These are phyloP conservation scores for Hemileccinum rubropunctum DNA, from an alignment of 768 basidiomycete species.

Conservation along the genomic window DNA sequence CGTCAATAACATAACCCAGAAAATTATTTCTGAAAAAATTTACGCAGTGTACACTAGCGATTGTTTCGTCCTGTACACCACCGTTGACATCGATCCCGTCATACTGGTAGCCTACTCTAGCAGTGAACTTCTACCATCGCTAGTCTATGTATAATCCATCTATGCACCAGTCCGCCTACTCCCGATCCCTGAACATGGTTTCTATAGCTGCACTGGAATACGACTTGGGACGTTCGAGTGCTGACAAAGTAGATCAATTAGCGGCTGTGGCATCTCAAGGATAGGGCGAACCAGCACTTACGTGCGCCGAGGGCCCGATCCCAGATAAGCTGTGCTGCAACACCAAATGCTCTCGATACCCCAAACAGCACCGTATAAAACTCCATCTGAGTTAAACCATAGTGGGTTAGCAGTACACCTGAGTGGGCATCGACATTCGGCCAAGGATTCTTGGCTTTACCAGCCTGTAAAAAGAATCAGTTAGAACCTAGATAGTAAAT, in stretches of 20 bases:
- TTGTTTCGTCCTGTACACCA: no score
- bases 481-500: not conserved
- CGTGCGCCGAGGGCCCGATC: slow-evolving; percentile 90
- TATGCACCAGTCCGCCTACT: slow-evolving; percentile 4
- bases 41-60: no score
- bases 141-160: not conserved
- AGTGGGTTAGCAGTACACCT: slow-evolving; percentile 82
- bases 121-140: no score
- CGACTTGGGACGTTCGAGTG: slow-evolving; percentile 89
- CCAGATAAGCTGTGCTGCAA: slow-evolving; percentile 88
- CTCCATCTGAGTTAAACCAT: slow-evolving; percentile 86
- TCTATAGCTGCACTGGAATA: slow-evolving; percentile 80
- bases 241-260: slow-evolving; percentile 30
- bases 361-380: slow-evolving; percentile 98
- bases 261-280: no score
- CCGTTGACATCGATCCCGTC: no score
- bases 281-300: slow-evolving; percentile 38
- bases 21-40: no score
- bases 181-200: slow-evolving; percentile 62
- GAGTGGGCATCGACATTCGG: slow-evolving; percentile 99
- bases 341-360: slow-evolving; percentile 92
- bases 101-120: no score
- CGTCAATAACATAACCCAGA: no score
- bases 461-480: slow-evolving; percentile 48
- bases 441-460: slow-evolving; percentile 93